Percentiles rank a stretch among this genome's conserved stretches.
phyloP scores from a whole-genome alignment of 192 early-diverging fungal genomes.

The Physocladia obscura region DNA sequence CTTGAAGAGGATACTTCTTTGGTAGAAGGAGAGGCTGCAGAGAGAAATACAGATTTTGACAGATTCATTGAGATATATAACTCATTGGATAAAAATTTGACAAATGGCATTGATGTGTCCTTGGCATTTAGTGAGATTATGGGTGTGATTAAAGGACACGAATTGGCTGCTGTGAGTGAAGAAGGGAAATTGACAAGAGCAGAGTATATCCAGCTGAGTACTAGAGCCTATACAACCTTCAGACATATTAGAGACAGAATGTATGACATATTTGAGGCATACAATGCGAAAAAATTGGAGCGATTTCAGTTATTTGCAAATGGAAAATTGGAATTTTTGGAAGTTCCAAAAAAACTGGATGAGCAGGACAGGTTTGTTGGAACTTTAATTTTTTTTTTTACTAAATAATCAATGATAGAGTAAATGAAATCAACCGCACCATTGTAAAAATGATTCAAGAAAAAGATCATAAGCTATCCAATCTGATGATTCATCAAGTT shows the following conservation, averaged over 20 bases:
- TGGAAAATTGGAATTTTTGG: neutral
- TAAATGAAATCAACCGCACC: slow-evolving; percentile 26
- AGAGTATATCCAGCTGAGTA: slow-evolving; percentile 14
- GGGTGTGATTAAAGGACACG: slow-evolving; percentile 31
- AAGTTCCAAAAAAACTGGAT: slow-evolving; percentile 16
- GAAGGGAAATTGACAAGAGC: slow-evolving; percentile 11
- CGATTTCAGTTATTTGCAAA: slow-evolving; percentile 6
- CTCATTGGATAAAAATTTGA: slow-evolving; percentile 19
- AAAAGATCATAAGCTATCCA: slow-evolving; percentile 4
- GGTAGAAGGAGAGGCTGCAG: neutral
- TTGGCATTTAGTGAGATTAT: slow-evolving; percentile 34
- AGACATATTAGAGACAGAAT: neutral
- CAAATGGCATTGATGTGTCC: slow-evolving; percentile 4
- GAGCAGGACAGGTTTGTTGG: slow-evolving; percentile 23
- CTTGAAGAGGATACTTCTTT: slow-evolving; percentile 3
- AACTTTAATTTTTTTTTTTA: slow-evolving; percentile 1
- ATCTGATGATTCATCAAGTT: slow-evolving; percentile 13
- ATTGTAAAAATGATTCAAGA: slow-evolving; percentile 1
- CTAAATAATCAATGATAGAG: neutral
- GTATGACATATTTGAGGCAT: slow-evolving; percentile 28
- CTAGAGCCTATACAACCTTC: neutral
- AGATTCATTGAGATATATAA: slow-evolving; percentile 12
- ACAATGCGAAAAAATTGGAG: slow-evolving; percentile 13
- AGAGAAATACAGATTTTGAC: slow-evolving; percentile 14
- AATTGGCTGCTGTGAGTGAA: slow-evolving; percentile 9